These are phyloP conservation scores for Pseudopithomyces maydicus DNA, from an alignment of 2,329 filamentous ascomycete species.

Conservation along the genomic window DNA sequence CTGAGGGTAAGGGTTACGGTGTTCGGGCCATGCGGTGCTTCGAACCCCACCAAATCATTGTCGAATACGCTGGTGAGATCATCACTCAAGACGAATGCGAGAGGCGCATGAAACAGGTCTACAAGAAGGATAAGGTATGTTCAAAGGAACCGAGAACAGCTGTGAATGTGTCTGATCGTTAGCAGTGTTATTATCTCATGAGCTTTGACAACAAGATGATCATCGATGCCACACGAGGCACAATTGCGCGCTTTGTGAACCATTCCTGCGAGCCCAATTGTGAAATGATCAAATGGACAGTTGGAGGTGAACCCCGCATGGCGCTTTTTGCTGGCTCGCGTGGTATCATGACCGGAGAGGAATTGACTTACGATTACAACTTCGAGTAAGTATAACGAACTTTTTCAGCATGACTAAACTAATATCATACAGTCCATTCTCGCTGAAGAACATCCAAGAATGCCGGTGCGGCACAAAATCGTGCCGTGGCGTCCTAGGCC, in stretches of 20 bases:
- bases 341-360: constrained; percentile 92
- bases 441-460: constrained; percentile 65
- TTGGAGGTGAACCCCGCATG: constrained; percentile 92
- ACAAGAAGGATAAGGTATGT: constrained; percentile 88
- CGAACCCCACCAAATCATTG: constrained; percentile 89
- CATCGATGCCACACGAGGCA: constrained; percentile 94
- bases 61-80: constrained; percentile 97
- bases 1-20: constrained; percentile 83
- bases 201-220: constrained; percentile 98
- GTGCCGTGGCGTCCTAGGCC: constrained; percentile 67
- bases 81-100: constrained; percentile 95
- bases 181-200: constrained; percentile 96
- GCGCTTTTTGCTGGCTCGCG: constrained; percentile 90
- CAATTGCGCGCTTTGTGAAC: constrained; percentile 96
- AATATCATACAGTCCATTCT: constrained; percentile 43
- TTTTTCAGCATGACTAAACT: constrained; percentile 5
- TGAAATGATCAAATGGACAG: constrained; percentile 97
- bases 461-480: constrained; percentile 66
- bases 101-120: constrained; percentile 87
- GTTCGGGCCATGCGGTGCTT: constrained; percentile 91
- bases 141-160: neutral
- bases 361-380: constrained; percentile 92
- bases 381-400: constrained; percentile 61
- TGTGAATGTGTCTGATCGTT: constrained; percentile 19
- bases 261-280: constrained; percentile 97